Evolutionary conservation across 2,329 filamentous ascomycete species (phyloP).

Genomic region (Aspergillus candidus): DNA sequence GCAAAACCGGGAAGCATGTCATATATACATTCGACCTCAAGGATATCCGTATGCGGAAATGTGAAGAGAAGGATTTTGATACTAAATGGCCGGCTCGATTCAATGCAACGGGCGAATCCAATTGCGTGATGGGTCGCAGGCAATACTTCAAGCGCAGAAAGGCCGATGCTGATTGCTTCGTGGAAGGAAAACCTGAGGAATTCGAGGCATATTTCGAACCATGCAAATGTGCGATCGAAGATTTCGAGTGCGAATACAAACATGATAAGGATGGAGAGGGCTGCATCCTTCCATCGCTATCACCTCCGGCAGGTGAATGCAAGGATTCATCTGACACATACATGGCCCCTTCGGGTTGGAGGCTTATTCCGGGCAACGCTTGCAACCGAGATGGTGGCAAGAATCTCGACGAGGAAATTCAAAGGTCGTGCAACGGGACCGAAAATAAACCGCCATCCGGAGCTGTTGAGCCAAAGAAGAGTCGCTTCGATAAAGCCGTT

Average conservation of each 20-base stretch:
- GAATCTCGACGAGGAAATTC: constrained; percentile 65
- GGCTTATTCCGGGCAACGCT: constrained; percentile 77
- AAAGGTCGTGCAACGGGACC: constrained; percentile 68
- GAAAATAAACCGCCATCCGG: constrained; percentile 53
- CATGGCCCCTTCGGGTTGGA: constrained; percentile 81
- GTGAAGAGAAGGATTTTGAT: constrained; percentile 66
- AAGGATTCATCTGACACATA: constrained; percentile 66
- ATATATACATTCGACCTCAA: constrained; percentile 78
- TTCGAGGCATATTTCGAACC: constrained; percentile 61
- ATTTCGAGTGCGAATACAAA: constrained; percentile 97
- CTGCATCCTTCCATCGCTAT: constrained; percentile 59
- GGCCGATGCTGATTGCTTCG: constrained; percentile 80
- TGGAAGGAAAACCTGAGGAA: constrained; percentile 79
- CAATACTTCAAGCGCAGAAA: constrained; percentile 82
- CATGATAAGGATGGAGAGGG: constrained; percentile 59
- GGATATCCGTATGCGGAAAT: constrained; percentile 72
- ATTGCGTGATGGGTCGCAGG: constrained; percentile 92
- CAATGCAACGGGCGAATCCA: constrained; percentile 71
- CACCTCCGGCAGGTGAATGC: constrained; percentile 67
- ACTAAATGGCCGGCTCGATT: constrained; percentile 73
- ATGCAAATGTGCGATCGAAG: constrained; percentile 74
- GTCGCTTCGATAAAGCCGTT: constrained; percentile 57
- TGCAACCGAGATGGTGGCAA: constrained; percentile 58
- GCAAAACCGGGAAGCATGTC: constrained; percentile 48
- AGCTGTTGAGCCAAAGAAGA: constrained; percentile 55